Conservation (phyloP, 495 filamentous ascomycete species). For the Penicillium samsonianum region DNA sequence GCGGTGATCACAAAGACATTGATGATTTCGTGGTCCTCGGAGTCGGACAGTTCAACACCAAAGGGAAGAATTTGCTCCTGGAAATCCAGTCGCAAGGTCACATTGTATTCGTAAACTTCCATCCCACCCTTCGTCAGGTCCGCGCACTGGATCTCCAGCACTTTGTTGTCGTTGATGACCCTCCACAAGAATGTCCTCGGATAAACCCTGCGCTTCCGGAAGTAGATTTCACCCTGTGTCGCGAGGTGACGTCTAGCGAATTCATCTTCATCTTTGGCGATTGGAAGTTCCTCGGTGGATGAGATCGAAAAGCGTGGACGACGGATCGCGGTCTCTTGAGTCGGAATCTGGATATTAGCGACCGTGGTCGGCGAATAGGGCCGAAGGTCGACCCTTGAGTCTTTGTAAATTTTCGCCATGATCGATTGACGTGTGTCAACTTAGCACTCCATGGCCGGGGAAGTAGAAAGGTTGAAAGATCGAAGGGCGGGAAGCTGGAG, state of each 20-base stretch:
- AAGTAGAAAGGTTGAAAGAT: conserved; percentile 25
- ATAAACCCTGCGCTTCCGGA: conserved; percentile 69
- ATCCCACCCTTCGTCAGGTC: conserved; percentile 74
- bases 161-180: conserved; percentile 74
- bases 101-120: conserved; percentile 62
- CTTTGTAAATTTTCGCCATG: conserved; percentile 71
- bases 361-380: conserved; percentile 66
- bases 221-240: conserved; percentile 78
- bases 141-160: conserved; percentile 78
- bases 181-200: conserved; percentile 90
- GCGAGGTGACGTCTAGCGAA: conserved; percentile 74
- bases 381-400: conserved; percentile 81
- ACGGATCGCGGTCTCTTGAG: conserved; percentile 43
- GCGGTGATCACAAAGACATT: conserved; percentile 80
- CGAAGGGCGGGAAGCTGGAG: conserved; percentile 45
- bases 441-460: conserved; percentile 44
- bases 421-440: conserved; percentile 30
- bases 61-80: conserved; percentile 66
- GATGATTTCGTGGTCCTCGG: conserved; percentile 73
- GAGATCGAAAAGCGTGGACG: conserved; percentile 49
- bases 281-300: conserved; percentile 36
- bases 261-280: conserved; percentile 69
- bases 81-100: conserved; percentile 77
- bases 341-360: conserved; percentile 73
- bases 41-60: conserved; percentile 79